Percentiles rank a stretch among this genome's conserved stretches.
These are phyloP conservation scores for Colletotrichum lini DNA, from an alignment of 2,329 filamentous ascomycete genomes.

Conservation along the genomic window DNA sequence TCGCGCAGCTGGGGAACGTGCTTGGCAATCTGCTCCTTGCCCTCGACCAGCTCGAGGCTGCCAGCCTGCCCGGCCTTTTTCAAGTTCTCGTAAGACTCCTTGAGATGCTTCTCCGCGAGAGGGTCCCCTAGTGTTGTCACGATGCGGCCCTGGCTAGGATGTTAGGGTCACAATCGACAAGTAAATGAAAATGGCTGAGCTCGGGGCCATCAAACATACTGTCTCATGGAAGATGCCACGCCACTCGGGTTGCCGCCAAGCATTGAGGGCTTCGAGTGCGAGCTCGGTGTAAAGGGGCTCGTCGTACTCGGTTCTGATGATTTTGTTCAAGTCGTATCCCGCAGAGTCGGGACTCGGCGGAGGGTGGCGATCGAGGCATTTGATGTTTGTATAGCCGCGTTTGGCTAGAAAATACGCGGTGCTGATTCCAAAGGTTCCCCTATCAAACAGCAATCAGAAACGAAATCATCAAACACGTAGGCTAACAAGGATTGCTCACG, in stretches of 20 bases:
- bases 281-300: slow-evolving; percentile 35
- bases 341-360: slow-evolving; percentile 40
- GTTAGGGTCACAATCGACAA: neutral
- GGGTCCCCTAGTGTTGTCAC: slow-evolving; percentile 37
- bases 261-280: slow-evolving; percentile 28
- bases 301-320: slow-evolving; percentile 37
- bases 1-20: slow-evolving; percentile 31
- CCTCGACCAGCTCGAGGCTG: slow-evolving; percentile 25
- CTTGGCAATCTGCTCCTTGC: slow-evolving; percentile 30
- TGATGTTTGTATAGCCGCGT: slow-evolving; percentile 43
- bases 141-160: slow-evolving; percentile 35
- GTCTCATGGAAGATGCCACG: slow-evolving; percentile 41
- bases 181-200: neutral
- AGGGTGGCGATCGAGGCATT: slow-evolving; percentile 38
- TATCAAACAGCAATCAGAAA: neutral
- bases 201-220: slow-evolving; percentile 7
- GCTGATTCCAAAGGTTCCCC: slow-evolving; percentile 35
- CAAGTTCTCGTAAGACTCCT: slow-evolving; percentile 36
- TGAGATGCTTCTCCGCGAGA: slow-evolving; percentile 33
- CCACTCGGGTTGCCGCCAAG: slow-evolving; percentile 40
- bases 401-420: slow-evolving; percentile 36
- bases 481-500: slow-evolving; percentile 21
- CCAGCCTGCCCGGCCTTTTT: slow-evolving; percentile 19
- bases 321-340: slow-evolving; percentile 41
- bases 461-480: no score